These are phyloP conservation scores for Nymphaea thermarum DNA, from an alignment of 164 flowering plant genomes.

Conservation along the genomic window DNA sequence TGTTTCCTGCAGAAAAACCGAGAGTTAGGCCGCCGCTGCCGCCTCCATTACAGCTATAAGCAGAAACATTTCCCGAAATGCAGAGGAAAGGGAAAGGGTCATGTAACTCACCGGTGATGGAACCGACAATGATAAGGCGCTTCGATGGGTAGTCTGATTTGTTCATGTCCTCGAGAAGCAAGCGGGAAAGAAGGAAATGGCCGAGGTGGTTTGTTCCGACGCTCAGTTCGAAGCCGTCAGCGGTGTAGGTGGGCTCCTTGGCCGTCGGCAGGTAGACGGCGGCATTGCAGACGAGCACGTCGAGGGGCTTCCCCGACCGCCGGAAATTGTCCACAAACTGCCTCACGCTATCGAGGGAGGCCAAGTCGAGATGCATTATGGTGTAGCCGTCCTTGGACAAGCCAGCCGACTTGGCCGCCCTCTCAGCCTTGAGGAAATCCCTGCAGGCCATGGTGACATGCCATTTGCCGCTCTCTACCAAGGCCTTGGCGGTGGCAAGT, in stretches of 20 bases:
- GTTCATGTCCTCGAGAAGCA: constrained; percentile 70
- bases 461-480: constrained; percentile 89
- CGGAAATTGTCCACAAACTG: constrained; percentile 80
- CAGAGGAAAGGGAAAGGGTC: background rate
- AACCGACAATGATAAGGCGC: constrained; percentile 89
- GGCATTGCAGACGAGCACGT: constrained; percentile 92
- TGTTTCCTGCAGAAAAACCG: constrained; percentile 44
- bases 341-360: constrained; percentile 94
- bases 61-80: background rate
- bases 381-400: constrained; percentile 69
- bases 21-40: too few species aligned
- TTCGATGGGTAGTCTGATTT: constrained; percentile 82
- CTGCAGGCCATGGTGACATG: constrained; percentile 93
- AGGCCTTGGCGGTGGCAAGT: constrained; percentile 82
- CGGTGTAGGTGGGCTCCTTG: constrained; percentile 80
- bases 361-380: constrained; percentile 90
- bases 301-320: constrained; percentile 62
- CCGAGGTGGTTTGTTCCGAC: constrained; percentile 96
- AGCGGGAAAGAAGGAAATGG: constrained; percentile 74
- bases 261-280: constrained; percentile 94
- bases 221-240: constrained; percentile 92
- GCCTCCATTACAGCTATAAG: too few species aligned
- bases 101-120: constrained; percentile 68
- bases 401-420: constrained; percentile 83
- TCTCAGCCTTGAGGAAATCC: constrained; percentile 89